Conservation (phyloP, 306 rosid species). For the Sophora flavescens region DNA sequence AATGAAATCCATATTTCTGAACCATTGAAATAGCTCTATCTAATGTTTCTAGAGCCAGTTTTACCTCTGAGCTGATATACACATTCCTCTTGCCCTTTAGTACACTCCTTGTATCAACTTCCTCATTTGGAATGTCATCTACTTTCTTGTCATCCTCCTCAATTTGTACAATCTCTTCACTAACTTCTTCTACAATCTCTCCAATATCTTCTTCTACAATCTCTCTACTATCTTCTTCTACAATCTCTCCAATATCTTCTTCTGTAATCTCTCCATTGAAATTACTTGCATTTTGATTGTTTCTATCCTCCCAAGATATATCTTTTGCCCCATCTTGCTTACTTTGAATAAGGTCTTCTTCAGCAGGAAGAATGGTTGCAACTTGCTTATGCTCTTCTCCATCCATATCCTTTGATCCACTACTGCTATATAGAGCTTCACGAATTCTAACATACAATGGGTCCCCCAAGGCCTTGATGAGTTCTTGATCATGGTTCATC, state of each 20-base stretch:
- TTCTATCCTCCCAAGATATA: constrained; percentile 42
- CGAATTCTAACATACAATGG: constrained; percentile 67
- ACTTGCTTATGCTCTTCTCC: constrained; percentile 44
- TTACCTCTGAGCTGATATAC: constrained; percentile 69
- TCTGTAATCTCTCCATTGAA: constrained; percentile 24
- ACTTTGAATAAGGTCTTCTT: constrained; percentile 42
- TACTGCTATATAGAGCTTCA: constrained; percentile 51
- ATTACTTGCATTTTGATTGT: constrained; percentile 41
- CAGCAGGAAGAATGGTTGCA: constrained; percentile 42
- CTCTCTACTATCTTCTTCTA: constrained; percentile 64
- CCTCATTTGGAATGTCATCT: constrained; percentile 35
- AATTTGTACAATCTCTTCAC: constrained; percentile 44
- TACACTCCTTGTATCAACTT: constrained; percentile 40
- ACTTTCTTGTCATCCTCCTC: constrained; percentile 46
- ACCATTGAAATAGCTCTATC: constrained; percentile 71
- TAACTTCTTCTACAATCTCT: constrained; percentile 72
- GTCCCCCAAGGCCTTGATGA: constrained; percentile 68
- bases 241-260: constrained; percentile 55
- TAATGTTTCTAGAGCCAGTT: constrained; percentile 77
- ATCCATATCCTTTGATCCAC: constrained; percentile 44
- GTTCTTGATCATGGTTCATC: constrained; percentile 60
- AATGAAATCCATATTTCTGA: constrained; percentile 53
- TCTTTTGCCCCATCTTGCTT: constrained; percentile 44
- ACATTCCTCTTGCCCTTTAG: constrained; percentile 49
- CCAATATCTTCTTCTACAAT: constrained; percentile 53